Evolutionary conservation across 2,329 filamentous ascomycete genomes (phyloP).

Genomic region (Verticillium nubilum): DNA sequence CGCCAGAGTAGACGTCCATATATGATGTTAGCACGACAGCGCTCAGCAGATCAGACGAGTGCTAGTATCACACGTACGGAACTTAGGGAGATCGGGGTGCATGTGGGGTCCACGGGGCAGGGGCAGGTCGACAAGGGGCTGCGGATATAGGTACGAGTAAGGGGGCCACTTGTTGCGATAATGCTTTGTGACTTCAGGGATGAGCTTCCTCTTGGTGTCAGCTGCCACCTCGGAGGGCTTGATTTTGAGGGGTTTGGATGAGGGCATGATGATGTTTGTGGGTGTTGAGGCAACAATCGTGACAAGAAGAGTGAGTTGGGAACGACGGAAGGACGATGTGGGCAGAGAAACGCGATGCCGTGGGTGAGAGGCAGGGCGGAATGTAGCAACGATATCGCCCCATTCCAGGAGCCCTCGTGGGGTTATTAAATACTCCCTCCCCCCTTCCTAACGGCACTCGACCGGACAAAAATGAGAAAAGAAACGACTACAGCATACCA

Average conservation of each 20-base stretch:
- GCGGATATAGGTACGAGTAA: conserved; percentile 53
- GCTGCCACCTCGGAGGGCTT: conserved; percentile 66
- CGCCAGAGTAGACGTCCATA: conserved; percentile 40
- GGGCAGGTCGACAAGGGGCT: conserved; percentile 41
- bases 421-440: not conserved
- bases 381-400: not conserved
- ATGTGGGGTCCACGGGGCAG: conserved; percentile 24
- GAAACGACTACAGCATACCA: conserved; percentile 8
- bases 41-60: not conserved
- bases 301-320: not conserved
- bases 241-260: conserved; percentile 40
- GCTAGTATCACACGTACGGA: conserved; percentile 2
- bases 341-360: not conserved
- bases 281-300: not conserved
- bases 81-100: conserved; percentile 9
- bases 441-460: not conserved
- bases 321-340: not conserved
- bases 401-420: not conserved
- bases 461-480: not conserved
- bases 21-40: not conserved
- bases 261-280: conserved; percentile 6
- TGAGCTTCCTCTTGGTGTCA: conserved; percentile 66
- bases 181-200: conserved; percentile 56
- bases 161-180: conserved; percentile 50
- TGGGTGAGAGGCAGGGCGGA: not conserved